Percentiles rank a stretch among this genome's conserved stretches.
These are phyloP conservation scores for Dictyophora rubrovolvata DNA, from an alignment of 768 basidiomycete genomes.

Conservation along the genomic window DNA sequence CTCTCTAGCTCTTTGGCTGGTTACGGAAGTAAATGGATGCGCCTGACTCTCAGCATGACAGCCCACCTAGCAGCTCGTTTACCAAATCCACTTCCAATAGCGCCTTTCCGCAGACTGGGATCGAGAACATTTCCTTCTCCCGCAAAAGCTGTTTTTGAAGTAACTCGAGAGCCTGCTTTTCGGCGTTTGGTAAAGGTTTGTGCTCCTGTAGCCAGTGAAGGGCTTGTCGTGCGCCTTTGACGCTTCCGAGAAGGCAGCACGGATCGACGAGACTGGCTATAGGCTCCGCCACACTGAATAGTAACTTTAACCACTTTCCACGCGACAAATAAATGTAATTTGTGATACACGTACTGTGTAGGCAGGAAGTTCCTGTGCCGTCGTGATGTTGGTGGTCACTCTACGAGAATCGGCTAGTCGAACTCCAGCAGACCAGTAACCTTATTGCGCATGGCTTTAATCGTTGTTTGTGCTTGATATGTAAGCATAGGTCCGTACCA, in stretches of 20 bases:
- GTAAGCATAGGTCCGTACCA: constrained; percentile 31
- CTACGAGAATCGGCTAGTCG: constrained; percentile 56
- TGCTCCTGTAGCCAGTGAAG: constrained; percentile 47
- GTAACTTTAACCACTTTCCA: neutral
- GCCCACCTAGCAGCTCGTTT: constrained; percentile 39
- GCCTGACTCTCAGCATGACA: neutral
- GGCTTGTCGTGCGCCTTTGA: constrained; percentile 28
- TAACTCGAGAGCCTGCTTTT: constrained; percentile 64
- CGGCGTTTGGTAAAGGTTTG: constrained; percentile 52
- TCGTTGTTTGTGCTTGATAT: neutral
- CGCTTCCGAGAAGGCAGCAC: constrained; percentile 29
- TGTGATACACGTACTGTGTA: constrained; percentile 52
- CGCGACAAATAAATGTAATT: neutral
- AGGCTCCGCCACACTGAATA: constrained; percentile 69
- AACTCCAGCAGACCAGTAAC: constrained; percentile 74
- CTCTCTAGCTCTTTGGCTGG: constrained; percentile 69
- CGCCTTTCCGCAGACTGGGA: constrained; percentile 28
- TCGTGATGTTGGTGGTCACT: constrained; percentile 40
- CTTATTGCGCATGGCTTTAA: constrained; percentile 25
- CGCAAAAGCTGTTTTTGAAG: constrained; percentile 46
- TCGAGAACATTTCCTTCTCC: constrained; percentile 47
- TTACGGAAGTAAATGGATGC: neutral
- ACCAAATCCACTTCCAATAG: constrained; percentile 50
- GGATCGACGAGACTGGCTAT: constrained; percentile 49
- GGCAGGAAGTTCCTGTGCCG: constrained; percentile 57